Percentiles rank a stretch among this genome's conserved stretches.
Conservation (phyloP, 2,329 filamentous ascomycete species). For the Colletotrichum sp. region DNA sequence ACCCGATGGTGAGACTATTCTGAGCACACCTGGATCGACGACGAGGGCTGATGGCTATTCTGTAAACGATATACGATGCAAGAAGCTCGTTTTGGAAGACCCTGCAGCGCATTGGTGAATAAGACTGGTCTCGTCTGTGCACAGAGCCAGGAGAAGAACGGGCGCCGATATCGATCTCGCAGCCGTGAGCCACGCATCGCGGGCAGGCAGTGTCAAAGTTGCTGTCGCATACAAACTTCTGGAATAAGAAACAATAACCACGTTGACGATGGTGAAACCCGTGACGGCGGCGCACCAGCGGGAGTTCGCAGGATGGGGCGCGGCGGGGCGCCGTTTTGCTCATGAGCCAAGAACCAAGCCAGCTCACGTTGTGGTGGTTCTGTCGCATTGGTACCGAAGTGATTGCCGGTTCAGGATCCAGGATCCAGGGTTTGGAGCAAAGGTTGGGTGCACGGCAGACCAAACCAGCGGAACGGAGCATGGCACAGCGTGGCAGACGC, state of each 20-base stretch:
- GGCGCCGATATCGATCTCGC: neutral
- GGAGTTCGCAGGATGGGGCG: neutral
- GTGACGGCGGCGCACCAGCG: neutral
- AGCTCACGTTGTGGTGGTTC: neutral
- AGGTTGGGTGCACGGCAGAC: neutral
- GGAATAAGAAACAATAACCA: neutral
- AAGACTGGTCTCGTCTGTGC: neutral
- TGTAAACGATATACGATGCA: neutral
- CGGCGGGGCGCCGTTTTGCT: neutral
- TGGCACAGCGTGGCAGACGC: neutral
- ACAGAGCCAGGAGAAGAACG: neutral
- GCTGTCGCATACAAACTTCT: neutral
- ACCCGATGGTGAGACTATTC: neutral
- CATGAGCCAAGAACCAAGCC: neutral
- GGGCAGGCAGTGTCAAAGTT: neutral
- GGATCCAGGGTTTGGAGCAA: neutral
- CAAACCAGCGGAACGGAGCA: neutral
- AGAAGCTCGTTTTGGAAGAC: neutral
- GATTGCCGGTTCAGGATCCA: neutral
- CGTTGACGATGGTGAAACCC: slow-evolving; percentile 6
- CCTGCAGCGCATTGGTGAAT: neutral
- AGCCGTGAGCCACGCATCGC: neutral
- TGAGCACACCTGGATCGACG: neutral
- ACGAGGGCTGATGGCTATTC: neutral
- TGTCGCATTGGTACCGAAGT: neutral